A percentile compares a stretch with the other conserved stretches of the same genome.
Evolutionary conservation across 2,329 filamentous ascomycete genomes (phyloP).

Genomic region (Aureobasidium melanogenum): DNA sequence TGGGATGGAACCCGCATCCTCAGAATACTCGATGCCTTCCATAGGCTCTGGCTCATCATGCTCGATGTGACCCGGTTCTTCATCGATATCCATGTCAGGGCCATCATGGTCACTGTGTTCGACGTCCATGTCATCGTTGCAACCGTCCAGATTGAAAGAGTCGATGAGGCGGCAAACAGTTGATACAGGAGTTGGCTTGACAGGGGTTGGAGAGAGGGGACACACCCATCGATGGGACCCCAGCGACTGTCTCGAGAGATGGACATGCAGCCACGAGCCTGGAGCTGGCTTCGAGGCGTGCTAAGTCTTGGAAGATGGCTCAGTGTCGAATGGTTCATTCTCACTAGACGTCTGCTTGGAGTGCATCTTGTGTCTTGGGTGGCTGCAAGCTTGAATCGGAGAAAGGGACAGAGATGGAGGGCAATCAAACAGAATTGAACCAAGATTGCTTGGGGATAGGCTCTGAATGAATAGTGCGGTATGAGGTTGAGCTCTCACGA

Average conservation of each 20-base stretch:
- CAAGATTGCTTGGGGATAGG: not conserved
- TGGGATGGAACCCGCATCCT: not conserved
- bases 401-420: not conserved
- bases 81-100: not conserved
- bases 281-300: not conserved
- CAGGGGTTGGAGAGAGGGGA: not conserved
- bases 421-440: not conserved
- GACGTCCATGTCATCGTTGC: not conserved
- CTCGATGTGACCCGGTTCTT: not conserved
- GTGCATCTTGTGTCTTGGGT: not conserved
- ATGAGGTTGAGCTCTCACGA: not conserved
- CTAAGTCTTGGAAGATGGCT: not conserved
- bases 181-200: not conserved
- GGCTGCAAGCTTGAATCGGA: not conserved
- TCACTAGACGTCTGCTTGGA: not conserved
- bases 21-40: slow-evolving; percentile 1
- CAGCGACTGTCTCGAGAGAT: not conserved
- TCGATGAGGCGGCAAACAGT: not conserved
- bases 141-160: not conserved
- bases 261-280: not conserved
- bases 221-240: not conserved
- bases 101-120: not conserved
- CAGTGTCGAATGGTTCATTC: not conserved
- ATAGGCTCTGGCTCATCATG: not conserved
- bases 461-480: not conserved